A percentile compares a stretch with the other conserved stretches of the same genome.
Evolutionary conservation across 305 asterid genomes (phyloP).

Genomic region (Fraxinus albicans): DNA sequence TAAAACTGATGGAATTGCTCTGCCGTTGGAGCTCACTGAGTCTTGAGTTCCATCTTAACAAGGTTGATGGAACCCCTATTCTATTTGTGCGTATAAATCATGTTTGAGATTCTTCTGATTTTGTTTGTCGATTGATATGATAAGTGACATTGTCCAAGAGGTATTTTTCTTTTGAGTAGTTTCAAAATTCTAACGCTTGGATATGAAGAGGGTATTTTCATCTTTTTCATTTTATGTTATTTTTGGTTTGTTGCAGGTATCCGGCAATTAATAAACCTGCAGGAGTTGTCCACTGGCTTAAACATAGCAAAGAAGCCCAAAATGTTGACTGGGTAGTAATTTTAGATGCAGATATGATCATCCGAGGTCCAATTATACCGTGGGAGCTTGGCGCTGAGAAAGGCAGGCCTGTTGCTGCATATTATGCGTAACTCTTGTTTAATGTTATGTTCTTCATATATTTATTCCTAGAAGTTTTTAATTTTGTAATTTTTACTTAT

Average conservation of each 20-base stretch:
- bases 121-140: neutral
- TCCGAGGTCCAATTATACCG: slow-evolving; percentile 91
- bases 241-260: slow-evolving; percentile 55
- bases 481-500: neutral
- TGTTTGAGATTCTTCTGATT: neutral
- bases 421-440: slow-evolving; percentile 68
- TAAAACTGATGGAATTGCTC: neutral
- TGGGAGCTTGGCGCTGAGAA: slow-evolving; percentile 99
- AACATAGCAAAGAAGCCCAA: slow-evolving; percentile 79
- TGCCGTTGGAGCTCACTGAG: too few relatives aligned
- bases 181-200: neutral
- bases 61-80: neutral
- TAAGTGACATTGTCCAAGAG: neutral
- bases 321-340: slow-evolving; percentile 97
- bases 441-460: neutral
- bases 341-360: slow-evolving; percentile 87
- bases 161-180: neutral
- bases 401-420: slow-evolving; percentile 93
- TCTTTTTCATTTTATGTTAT: neutral
- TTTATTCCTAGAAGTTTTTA: neutral
- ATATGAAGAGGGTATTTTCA: neutral
- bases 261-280: slow-evolving; percentile 98
- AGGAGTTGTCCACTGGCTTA: slow-evolving; percentile 91
- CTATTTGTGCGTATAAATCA: neutral
- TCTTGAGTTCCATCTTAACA: neutral